phyloP scores from a whole-genome alignment of 2,329 filamentous ascomycete genomes.

The Metarhizium album region DNA sequence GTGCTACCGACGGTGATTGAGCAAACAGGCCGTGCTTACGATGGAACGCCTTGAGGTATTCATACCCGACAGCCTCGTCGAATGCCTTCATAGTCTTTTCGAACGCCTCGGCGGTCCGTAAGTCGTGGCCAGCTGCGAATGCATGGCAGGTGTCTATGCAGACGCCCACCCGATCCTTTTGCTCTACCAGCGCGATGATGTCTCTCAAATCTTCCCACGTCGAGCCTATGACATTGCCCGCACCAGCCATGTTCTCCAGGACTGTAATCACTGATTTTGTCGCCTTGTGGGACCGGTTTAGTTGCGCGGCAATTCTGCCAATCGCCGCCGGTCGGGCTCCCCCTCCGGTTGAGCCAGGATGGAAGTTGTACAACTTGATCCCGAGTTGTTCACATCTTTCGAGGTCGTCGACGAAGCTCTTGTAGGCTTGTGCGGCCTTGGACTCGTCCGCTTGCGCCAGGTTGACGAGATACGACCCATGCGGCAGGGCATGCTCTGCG shows the following conservation, averaged over 20 bases:
- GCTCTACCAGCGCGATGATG: conserved; percentile 68
- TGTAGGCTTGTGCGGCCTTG: conserved; percentile 79
- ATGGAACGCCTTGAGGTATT: conserved; percentile 78
- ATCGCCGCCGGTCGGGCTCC: conserved; percentile 59
- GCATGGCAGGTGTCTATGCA: conserved; percentile 96
- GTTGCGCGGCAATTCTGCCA: conserved; percentile 63
- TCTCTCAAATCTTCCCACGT: conserved; percentile 78
- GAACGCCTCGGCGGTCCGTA: conserved; percentile 67
- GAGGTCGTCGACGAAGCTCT: conserved; percentile 78
- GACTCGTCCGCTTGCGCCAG: conserved; percentile 71
- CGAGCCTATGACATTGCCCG: conserved; percentile 77
- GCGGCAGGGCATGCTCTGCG: conserved; percentile 67
- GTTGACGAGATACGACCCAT: conserved; percentile 95
- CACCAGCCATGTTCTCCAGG: conserved; percentile 90
- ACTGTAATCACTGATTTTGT: conserved; percentile 71
- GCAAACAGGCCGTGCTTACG: conserved; percentile 17
- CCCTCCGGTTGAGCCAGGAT: conserved; percentile 74
- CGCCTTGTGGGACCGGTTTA: conserved; percentile 72
- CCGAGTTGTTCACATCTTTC: conserved; percentile 74
- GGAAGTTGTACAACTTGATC: conserved; percentile 94
- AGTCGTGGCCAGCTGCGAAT: conserved; percentile 88
- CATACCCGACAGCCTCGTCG: conserved; percentile 62
- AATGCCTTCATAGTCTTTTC: conserved; percentile 64
- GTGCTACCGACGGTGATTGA: not conserved
- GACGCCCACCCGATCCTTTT: conserved; percentile 79